A percentile compares a stretch with the other conserved stretches of the same genome.
These are phyloP conservation scores for Fomes fomentarius DNA, from an alignment of 1,284 basidiomycete species.

Conservation along the genomic window DNA sequence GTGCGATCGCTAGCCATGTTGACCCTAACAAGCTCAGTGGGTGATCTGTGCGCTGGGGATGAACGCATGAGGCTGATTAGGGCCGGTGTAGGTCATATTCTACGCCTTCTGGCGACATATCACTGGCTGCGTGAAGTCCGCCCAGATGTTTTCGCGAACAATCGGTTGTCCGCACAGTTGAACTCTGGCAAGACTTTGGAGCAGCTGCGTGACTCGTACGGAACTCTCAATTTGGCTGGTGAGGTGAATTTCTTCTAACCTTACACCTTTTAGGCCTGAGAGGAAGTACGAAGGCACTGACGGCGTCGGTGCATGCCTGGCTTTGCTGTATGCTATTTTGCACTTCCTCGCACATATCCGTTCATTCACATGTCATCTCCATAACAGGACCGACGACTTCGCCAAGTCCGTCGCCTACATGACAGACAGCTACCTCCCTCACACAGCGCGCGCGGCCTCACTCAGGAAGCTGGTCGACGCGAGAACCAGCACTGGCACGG, in stretches of 20 bases:
- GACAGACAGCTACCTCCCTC: conserved; percentile 11
- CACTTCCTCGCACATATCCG: neutral
- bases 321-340: conserved; percentile 11
- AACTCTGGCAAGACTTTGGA: conserved; percentile 60
- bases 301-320: conserved; percentile 11
- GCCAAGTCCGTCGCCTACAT: conserved; percentile 5
- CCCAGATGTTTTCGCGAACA: conserved; percentile 69
- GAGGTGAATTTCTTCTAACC: too few relatives aligned
- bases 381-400: conserved; percentile 5
- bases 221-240: too few relatives aligned
- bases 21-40: conserved; percentile 52
- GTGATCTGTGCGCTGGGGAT: neutral
- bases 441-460: neutral
- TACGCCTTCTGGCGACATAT: conserved; percentile 71
- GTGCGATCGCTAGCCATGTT: conserved; percentile 31
- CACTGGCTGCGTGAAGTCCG: conserved; percentile 65
- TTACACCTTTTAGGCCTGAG: neutral
- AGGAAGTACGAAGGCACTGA: conserved; percentile 18
- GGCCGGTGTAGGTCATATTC: conserved; percentile 50
- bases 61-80: neutral
- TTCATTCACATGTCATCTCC: too few relatives aligned
- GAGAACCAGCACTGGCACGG: neutral
- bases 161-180: conserved; percentile 62
- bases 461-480: conserved; percentile 20
- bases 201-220: conserved; percentile 37